Evolutionary conservation across 805 yeast species (phyloP), one percentile per base, ranked within the genome.

Genomic region (Starmerella etchellsii): DNA sequence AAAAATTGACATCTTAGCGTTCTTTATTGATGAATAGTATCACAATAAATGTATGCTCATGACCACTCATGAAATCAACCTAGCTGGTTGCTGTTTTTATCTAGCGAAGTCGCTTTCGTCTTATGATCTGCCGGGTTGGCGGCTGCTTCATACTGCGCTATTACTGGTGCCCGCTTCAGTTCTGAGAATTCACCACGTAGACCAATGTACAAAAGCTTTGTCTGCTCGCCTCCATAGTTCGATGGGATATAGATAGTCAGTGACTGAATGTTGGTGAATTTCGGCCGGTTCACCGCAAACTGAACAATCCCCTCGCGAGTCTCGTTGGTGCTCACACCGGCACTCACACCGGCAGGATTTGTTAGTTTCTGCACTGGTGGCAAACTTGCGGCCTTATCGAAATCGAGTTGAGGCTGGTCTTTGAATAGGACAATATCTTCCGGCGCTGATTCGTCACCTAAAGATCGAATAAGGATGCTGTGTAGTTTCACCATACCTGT

Each of bases 101-200:
- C 30, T 10, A 36, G 13, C 13, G 11, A 6, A 18, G 24, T n/a
- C 3, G 41, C 16, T 14, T 24, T 36, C 60, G 67, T 49, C 23
- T 69, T 74, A 58, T 88, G 96, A 56, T 87, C 96, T 1, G 78
- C 74, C 0, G 95, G 95, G 57, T 87, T 87, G 2, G 96, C 91
- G 0, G 95, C 93, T 41, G 85, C 73, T 60, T 88, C 97, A 58
- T 87, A 88, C 18, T 81, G 55, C 0, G 94, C 68, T 14, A 80
- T 68, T 15, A 83, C 73, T 0, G 95, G 94, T 31, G 80, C 82
- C 46, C 69, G 70, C 25, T 64, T 57, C 37, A 80, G 56, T 32
- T 52, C 44, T 20, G 55, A 38, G 52, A 55, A 62, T 40, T 58
- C 62, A 24, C 97, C 97, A 34, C 95, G 65, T 21, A 88, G 58